These are phyloP conservation scores for Cyclaneusma minus DNA, from an alignment of 2,329 filamentous ascomycete genomes.

Conservation along the genomic window DNA sequence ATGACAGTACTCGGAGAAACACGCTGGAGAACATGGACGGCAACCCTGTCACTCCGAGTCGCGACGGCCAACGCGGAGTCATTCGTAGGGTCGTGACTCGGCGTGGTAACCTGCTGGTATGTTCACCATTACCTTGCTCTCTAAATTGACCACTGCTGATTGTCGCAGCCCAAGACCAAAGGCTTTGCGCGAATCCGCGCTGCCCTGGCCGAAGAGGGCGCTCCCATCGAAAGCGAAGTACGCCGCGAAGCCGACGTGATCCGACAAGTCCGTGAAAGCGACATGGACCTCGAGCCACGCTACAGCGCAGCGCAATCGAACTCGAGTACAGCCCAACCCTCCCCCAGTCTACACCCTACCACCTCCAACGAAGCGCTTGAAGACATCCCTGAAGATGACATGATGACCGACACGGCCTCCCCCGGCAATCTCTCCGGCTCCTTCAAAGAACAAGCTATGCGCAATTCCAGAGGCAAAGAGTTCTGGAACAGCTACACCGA, in stretches of 20 bases:
- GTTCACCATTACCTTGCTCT: conserved; percentile 22
- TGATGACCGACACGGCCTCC: conserved; percentile 37
- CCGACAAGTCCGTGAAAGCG: conserved; percentile 83
- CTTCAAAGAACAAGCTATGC: conserved; percentile 61
- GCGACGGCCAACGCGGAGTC: conserved; percentile 54
- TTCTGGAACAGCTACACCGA: conserved; percentile 75
- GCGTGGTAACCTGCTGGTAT: conserved; percentile 73
- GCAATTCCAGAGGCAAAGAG: conserved; percentile 54
- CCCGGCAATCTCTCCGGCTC: conserved; percentile 40
- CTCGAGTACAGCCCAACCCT: conserved; percentile 45
- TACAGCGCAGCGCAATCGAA: conserved; percentile 25
- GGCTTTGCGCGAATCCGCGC: conserved; percentile 88
- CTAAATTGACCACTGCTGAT: conserved; percentile 14
- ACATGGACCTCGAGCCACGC: conserved; percentile 46
- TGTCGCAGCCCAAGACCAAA: conserved; percentile 74
- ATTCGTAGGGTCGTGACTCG: conserved; percentile 72
- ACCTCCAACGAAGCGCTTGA: conserved; percentile 47
- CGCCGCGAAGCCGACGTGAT: conserved; percentile 90
- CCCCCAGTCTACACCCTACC: conserved; percentile 46
- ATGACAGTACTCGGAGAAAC: conserved; percentile 44
- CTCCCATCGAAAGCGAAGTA: conserved; percentile 77
- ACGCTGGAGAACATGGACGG: conserved; percentile 22
- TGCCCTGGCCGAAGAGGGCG: conserved; percentile 72
- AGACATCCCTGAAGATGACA: conserved; percentile 54
- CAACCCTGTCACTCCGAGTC: conserved; percentile 24